Evolutionary conservation across 106 monocot genomes (phyloP).

Genomic region (Triglochin maritima): DNA sequence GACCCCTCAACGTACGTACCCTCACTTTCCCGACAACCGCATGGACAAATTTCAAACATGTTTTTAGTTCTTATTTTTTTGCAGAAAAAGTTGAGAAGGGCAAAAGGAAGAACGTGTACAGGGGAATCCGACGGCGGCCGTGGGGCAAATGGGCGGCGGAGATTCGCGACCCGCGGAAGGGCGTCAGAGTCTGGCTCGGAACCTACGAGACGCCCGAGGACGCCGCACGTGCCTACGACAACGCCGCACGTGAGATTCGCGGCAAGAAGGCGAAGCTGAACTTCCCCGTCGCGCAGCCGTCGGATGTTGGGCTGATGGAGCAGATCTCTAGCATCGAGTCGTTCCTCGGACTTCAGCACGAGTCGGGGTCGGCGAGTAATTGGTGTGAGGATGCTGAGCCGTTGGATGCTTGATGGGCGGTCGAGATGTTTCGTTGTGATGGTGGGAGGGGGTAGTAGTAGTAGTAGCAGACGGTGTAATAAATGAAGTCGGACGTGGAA

Average conservation of each 20-base stretch:
- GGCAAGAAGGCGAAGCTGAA: conserved; percentile 15
- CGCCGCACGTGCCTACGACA: conserved; percentile 15
- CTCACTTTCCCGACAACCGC: neutral
- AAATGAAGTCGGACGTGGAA: no score
- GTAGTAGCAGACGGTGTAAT: no score
- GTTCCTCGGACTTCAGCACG: no score
- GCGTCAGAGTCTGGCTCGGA: conserved; percentile 10
- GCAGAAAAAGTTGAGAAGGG: neutral
- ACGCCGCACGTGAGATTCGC: conserved; percentile 6
- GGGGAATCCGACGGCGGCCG: conserved; percentile 10
- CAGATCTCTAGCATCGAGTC: no score
- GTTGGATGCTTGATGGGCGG: no score
- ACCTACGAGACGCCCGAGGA: conserved; percentile 13
- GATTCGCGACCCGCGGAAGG: conserved; percentile 11
- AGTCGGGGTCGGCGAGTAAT: no score
- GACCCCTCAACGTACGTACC: neutral
- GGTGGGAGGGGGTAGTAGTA: no score
- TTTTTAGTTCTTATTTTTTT: neutral
- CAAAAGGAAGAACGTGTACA: conserved; percentile 14
- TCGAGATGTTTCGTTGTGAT: no score
- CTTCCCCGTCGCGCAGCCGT: neutral
- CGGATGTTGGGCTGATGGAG: no score
- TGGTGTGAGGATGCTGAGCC: no score
- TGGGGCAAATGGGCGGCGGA: conserved; percentile 10
- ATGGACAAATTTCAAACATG: neutral